Percentiles rank a stretch among this genome's conserved stretches.
phyloP scores from a whole-genome alignment of 2,329 filamentous ascomycete species.

The Fusarium sp. region DNA sequence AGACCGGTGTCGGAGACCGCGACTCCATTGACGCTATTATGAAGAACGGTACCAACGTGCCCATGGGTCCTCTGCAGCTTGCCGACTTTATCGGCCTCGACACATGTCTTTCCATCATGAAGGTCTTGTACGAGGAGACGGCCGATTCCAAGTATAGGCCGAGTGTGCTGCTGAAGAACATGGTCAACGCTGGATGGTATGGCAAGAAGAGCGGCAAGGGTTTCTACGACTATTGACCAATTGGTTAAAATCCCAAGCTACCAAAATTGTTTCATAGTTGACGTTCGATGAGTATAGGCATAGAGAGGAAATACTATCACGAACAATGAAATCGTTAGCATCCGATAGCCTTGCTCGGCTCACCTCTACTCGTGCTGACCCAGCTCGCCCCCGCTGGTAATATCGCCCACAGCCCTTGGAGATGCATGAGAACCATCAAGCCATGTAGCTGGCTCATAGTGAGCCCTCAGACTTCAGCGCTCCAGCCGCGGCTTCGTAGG shows the following conservation, averaged over 20 bases:
- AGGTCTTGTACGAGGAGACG: conserved; percentile 89
- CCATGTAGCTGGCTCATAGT: background rate
- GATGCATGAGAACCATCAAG: background rate
- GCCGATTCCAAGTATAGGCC: conserved; percentile 97
- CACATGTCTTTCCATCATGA: conserved; percentile 97
- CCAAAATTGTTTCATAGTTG: background rate
- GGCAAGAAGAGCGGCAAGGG: conserved; percentile 98
- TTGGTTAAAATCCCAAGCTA: background rate
- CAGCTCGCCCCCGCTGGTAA: background rate
- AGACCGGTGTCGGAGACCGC: conserved; percentile 88
- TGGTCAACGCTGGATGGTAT: conserved; percentile 98
- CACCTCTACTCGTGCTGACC: background rate
- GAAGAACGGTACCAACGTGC: conserved; percentile 99
- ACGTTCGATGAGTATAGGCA: background rate
- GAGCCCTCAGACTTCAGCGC: background rate
- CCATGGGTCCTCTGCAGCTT: conserved; percentile 94
- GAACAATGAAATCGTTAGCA: background rate
- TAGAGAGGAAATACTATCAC: background rate
- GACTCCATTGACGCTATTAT: conserved; percentile 98
- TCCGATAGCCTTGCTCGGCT: background rate
- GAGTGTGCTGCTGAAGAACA: conserved; percentile 87
- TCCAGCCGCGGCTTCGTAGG: background rate
- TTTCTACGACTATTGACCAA: conserved; percentile 84
- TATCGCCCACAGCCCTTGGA: background rate
- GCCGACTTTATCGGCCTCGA: conserved; percentile 98